Evolutionary conservation across 2,329 filamentous ascomycete genomes (phyloP).

Genomic region (Coniochaeta ligniaria): DNA sequence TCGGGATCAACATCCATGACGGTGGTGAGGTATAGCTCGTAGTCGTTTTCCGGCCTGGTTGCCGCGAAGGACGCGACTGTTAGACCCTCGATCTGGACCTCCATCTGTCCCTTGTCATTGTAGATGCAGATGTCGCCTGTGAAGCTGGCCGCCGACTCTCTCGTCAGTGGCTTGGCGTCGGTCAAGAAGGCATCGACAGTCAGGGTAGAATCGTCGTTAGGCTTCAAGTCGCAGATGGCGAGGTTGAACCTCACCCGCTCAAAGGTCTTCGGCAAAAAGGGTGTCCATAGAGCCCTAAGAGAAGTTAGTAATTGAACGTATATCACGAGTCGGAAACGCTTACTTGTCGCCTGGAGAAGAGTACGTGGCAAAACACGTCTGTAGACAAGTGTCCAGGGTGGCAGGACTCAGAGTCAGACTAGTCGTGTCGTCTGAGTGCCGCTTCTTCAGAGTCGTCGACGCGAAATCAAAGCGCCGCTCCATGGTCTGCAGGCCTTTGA

Average conservation of each 20-base stretch:
- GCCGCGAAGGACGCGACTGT: constrained; percentile 23
- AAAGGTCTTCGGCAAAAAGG: constrained; percentile 30
- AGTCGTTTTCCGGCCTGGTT: constrained; percentile 20
- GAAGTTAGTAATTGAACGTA: background rate
- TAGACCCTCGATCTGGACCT: constrained; percentile 24
- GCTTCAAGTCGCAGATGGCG: constrained; percentile 13
- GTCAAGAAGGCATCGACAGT: constrained; percentile 24
- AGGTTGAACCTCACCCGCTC: constrained; percentile 28
- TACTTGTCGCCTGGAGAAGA: constrained; percentile 31
- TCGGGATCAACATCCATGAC: constrained; percentile 31
- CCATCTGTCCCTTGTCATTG: constrained; percentile 21
- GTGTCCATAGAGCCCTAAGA: constrained; percentile 31
- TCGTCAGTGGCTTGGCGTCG: constrained; percentile 14
- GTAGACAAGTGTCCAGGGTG: constrained; percentile 32
- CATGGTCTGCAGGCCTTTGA: constrained; percentile 24
- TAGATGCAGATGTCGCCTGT: constrained; percentile 28
- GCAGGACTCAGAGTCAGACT: constrained; percentile 28
- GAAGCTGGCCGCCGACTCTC: constrained; percentile 18
- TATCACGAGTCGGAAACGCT: constrained; percentile 4
- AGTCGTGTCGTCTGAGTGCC: constrained; percentile 28
- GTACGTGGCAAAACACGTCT: constrained; percentile 32
- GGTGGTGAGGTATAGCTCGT: constrained; percentile 27
- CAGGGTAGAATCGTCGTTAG: constrained; percentile 9
- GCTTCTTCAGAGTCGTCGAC: constrained; percentile 20
- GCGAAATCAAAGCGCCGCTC: constrained; percentile 27